phyloP scores from a whole-genome alignment of 2,329 filamentous ascomycete genomes.

The Colletotrichum theobromicola region DNA sequence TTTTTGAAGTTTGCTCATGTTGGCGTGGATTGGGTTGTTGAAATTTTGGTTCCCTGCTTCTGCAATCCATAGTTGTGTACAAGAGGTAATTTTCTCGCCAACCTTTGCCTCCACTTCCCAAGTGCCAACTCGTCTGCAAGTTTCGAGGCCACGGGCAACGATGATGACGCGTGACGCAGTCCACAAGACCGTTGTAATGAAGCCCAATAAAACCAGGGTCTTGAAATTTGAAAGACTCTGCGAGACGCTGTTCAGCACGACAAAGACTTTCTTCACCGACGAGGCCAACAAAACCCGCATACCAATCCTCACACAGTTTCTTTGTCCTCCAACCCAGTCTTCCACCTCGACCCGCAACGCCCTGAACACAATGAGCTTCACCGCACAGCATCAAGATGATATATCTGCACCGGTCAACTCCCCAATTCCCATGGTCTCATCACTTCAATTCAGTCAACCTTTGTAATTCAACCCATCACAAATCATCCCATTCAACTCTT shows the following conservation, averaged over 20 bases:
- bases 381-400: rapidly evolving
- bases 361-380: background rate
- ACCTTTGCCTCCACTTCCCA: background rate
- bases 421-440: background rate
- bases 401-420: background rate
- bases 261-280: background rate
- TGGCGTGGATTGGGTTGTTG: rapidly evolving
- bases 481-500: rapidly evolving
- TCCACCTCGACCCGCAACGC: background rate
- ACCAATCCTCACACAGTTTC: background rate
- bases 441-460: background rate
- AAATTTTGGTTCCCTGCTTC: background rate
- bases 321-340: background rate
- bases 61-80: background rate
- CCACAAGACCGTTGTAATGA: background rate
- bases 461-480: background rate
- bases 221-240: background rate
- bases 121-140: too few species aligned
- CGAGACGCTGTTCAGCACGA: rapidly evolving
- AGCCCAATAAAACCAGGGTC: background rate
- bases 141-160: too few species aligned
- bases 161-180: background rate
- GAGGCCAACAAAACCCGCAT: background rate
- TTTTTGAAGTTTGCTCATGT: rapidly evolving
- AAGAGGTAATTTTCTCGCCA: rapidly evolving